These are phyloP conservation scores for Violaceomyces palustris DNA, from an alignment of 1,284 basidiomycete genomes.

Conservation along the genomic window DNA sequence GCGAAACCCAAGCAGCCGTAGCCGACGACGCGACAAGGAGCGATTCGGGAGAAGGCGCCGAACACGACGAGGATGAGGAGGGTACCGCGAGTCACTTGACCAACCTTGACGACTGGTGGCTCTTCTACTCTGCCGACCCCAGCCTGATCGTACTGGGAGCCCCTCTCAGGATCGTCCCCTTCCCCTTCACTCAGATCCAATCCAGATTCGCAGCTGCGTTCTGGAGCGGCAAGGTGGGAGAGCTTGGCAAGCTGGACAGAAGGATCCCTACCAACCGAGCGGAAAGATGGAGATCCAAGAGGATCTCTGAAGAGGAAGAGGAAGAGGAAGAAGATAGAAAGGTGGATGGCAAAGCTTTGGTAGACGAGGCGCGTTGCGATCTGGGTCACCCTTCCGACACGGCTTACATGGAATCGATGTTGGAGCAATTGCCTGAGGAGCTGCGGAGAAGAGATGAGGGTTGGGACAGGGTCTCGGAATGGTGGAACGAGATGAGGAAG, in stretches of 20 bases:
- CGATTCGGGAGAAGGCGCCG: too few species aligned
- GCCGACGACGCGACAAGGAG: too few species aligned
- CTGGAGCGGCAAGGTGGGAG: constrained; percentile 9
- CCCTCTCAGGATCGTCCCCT: constrained; percentile 45
- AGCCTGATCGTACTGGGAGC: constrained; percentile 36
- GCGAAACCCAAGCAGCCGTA: too few species aligned
- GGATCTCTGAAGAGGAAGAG: too few species aligned
- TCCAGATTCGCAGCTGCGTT: constrained; percentile 18
- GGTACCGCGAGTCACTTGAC: constrained; percentile 6
- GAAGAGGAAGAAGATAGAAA: background rate
- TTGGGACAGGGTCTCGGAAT: constrained; percentile 4
- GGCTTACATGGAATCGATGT: constrained; percentile 34
- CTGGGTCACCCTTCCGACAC: constrained; percentile 23
- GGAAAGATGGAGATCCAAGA: constrained; percentile 16
- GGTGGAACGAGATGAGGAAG: constrained; percentile 9
- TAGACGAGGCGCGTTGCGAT: constrained; percentile 1
- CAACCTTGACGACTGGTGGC: constrained; percentile 46
- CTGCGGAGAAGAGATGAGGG: background rate
- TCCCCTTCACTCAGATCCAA: constrained; percentile 43
- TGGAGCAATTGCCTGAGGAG: constrained; percentile 6
- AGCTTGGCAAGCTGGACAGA: constrained; percentile 3
- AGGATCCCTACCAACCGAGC: constrained; percentile 14
- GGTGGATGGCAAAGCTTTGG: constrained; percentile 3
- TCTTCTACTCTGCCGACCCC: constrained; percentile 37
- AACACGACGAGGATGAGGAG: too few species aligned